A percentile compares a stretch with the other conserved stretches of the same genome.
Evolutionary conservation across 441 rosid genomes (phyloP).

Genomic region (Geranium incanum): DNA sequence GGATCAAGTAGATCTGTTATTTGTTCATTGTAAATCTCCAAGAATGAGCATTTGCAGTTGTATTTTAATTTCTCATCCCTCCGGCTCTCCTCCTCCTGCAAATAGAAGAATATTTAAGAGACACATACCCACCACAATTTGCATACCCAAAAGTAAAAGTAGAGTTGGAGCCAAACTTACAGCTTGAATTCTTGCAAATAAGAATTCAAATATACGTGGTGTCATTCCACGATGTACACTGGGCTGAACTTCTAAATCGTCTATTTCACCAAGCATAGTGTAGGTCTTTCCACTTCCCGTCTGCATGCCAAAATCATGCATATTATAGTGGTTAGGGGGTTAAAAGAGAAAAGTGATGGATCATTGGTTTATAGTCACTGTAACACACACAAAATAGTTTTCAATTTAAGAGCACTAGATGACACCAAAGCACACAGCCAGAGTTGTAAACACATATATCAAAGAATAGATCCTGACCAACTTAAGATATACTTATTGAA

Average conservation of each 20-base stretch:
- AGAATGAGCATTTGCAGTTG: constrained; percentile 93
- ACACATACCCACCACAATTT: constrained; percentile 1
- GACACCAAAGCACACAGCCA: neutral
- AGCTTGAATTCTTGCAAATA: constrained; percentile 97
- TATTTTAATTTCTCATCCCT: constrained; percentile 83
- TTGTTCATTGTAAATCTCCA: constrained; percentile 95
- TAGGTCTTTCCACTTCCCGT: constrained; percentile 97
- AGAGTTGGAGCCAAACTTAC: constrained; percentile 33
- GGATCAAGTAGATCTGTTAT: constrained; percentile 94
- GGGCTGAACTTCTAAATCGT: constrained; percentile 74
- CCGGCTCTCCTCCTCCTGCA: constrained; percentile 95
- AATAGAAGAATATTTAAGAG: constrained; percentile 17
- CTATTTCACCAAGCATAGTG: constrained; percentile 91
- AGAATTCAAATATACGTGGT: constrained; percentile 93
- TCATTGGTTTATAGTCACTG: constrained; percentile 10
- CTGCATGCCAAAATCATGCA: constrained; percentile 29
- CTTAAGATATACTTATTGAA: neutral
- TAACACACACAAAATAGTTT: constrained; percentile 11
- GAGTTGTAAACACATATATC: neutral
- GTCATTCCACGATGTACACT: constrained; percentile 92
- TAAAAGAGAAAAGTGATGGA: neutral
- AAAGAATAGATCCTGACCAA: neutral
- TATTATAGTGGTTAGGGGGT: neutral
- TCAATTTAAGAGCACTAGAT: neutral
- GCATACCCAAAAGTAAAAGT: constrained; percentile 15